phyloP scores from a whole-genome alignment of 228 moss, liverwort and hornwort genomes.

The Sphagnum magellanicum region DNA sequence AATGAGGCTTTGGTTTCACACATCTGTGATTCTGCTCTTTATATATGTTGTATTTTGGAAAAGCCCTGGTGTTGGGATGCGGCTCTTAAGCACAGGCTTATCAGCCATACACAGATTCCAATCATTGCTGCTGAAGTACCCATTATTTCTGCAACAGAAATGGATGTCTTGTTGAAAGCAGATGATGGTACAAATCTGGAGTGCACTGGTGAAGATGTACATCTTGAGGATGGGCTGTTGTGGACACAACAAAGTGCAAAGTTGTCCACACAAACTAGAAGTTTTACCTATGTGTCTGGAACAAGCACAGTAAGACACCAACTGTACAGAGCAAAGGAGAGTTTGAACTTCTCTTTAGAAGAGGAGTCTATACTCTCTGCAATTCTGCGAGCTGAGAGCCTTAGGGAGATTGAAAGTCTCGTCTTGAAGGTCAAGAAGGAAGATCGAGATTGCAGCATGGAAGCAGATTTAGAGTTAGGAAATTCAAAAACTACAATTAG shows the following conservation, averaged over 20 bases:
- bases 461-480: slow-evolving; percentile 1
- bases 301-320: too few species aligned
- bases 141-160: neutral
- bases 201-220: too few species aligned
- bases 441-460: slow-evolving; percentile 4
- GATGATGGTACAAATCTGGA: too few species aligned
- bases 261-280: too few species aligned
- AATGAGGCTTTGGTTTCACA: slow-evolving; percentile 23
- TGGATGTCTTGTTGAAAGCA: neutral
- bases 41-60: slow-evolving; percentile 80
- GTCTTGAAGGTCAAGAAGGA: slow-evolving; percentile 24
- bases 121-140: slow-evolving; percentile 28
- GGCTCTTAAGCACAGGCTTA: slow-evolving; percentile 55
- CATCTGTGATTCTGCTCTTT: slow-evolving; percentile 63
- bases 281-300: too few species aligned
- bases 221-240: too few species aligned
- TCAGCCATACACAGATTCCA: slow-evolving; percentile 36
- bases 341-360: neutral
- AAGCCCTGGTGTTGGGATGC: slow-evolving; percentile 82
- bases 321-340: too few species aligned
- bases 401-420: slow-evolving; percentile 64
- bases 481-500: neutral
- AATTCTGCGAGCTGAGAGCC: slow-evolving; percentile 59
- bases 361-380: slow-evolving; percentile 39
- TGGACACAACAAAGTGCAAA: too few species aligned